A percentile compares a stretch with the other conserved stretches of the same genome.
These are phyloP conservation scores for Sclerotinia minor DNA, from an alignment of 2,329 filamentous ascomycete genomes.

Conservation along the genomic window DNA sequence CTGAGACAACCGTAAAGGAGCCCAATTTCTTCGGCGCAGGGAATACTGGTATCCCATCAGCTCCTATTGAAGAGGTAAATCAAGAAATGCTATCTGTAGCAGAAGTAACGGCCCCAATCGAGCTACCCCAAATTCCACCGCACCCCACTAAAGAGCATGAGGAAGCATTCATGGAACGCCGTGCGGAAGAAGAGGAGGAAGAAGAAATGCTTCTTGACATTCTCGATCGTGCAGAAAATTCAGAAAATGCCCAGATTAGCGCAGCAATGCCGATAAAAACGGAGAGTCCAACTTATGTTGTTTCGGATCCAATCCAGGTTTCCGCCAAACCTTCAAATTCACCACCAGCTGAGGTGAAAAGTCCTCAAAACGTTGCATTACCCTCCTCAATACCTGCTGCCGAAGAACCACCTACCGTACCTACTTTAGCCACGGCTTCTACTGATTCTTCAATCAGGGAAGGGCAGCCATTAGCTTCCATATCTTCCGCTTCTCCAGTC, in stretches of 20 bases:
- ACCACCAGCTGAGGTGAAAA: not conserved
- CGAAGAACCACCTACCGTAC: not conserved
- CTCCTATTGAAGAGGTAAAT: slow-evolving; percentile 25
- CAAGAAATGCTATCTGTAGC: slow-evolving; percentile 31
- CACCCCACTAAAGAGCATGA: slow-evolving; percentile 29
- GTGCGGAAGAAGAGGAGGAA: slow-evolving; percentile 34
- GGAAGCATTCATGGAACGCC: slow-evolving; percentile 24
- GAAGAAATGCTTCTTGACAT: slow-evolving; percentile 39
- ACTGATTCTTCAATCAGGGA: not conserved
- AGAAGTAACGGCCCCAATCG: slow-evolving; percentile 25
- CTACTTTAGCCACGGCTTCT: not conserved
- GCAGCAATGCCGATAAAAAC: not conserved
- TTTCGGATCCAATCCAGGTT: not conserved
- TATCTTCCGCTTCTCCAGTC: not conserved
- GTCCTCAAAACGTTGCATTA: not conserved
- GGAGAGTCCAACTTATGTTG: not conserved
- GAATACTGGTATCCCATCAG: not conserved
- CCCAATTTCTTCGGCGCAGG: not conserved
- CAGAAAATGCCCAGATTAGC: slow-evolving; percentile 28
- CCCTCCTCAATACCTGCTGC: not conserved
- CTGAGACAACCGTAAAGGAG: slow-evolving; percentile 5
- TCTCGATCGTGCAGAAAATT: slow-evolving; percentile 29
- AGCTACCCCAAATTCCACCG: slow-evolving; percentile 31
- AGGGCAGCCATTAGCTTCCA: not conserved
- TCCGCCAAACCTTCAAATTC: not conserved